phyloP scores from a whole-genome alignment of 345 rosid species.

The Salix exigua region DNA sequence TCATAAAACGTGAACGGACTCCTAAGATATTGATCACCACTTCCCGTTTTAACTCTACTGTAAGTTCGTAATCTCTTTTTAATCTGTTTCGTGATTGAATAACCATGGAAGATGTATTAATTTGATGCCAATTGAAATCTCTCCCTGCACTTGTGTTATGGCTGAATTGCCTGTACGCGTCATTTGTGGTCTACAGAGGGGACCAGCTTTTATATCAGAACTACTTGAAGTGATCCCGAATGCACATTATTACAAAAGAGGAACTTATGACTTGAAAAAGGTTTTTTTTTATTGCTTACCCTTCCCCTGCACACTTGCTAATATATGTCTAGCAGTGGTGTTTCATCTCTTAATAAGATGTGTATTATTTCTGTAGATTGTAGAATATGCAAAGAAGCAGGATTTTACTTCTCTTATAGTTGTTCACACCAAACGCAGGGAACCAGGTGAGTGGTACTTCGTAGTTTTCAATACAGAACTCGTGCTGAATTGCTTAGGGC shows the following conservation, averaged over 20 bases:
- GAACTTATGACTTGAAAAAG: constrained; percentile 92
- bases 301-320: neutral
- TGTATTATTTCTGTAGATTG: constrained; percentile 42
- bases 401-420: constrained; percentile 78
- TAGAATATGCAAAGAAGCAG: constrained; percentile 75
- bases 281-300: constrained; percentile 24
- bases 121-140: neutral
- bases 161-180: neutral
- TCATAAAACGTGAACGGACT: constrained; percentile 48
- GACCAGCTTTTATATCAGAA: constrained; percentile 78
- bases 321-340: neutral
- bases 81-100: neutral
- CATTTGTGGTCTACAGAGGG: constrained; percentile 50
- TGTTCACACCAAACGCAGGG: constrained; percentile 84
- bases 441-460: constrained; percentile 60
- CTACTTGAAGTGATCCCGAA: constrained; percentile 77
- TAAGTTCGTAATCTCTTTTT: constrained; percentile 33
- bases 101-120: neutral
- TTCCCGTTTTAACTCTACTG: constrained; percentile 85
- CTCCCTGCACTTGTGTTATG: neutral
- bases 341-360: neutral
- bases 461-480: neutral
- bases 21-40: constrained; percentile 87
- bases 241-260: constrained; percentile 71
- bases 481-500: too few relatives aligned